phyloP scores from a whole-genome alignment of 1,284 basidiomycete species.

The Ganoderma sinense region DNA sequence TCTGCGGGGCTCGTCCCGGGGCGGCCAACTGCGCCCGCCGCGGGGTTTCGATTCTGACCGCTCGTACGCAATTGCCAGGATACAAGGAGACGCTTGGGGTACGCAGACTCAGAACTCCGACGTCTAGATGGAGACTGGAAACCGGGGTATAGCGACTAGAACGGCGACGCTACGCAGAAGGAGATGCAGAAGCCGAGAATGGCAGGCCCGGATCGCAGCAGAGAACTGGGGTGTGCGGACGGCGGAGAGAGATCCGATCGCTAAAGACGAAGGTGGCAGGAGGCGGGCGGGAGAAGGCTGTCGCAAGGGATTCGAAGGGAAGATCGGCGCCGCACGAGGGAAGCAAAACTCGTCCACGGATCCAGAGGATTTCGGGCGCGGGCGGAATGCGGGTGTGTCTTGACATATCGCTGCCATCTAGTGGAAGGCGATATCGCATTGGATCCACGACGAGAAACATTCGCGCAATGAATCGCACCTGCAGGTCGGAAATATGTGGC shows the following conservation, averaged over 20 bases:
- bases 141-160: not conserved
- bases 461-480: not conserved
- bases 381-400: not conserved
- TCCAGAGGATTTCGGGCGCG: not conserved
- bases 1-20: not conserved
- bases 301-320: not conserved
- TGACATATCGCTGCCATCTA: conserved; percentile 6
- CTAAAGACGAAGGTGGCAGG: not conserved
- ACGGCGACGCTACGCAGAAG: not conserved
- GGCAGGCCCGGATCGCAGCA: not conserved
- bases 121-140: not conserved
- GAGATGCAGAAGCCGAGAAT: not conserved
- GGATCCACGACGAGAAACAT: not conserved
- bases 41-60: not conserved
- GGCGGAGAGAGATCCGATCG: not conserved
- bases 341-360: not conserved
- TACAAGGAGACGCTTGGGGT: not conserved
- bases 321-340: not conserved
- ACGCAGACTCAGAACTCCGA: not conserved
- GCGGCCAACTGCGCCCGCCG: not conserved
- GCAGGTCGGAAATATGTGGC: not conserved
- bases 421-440: too few relatives aligned
- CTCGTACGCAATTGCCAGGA: not conserved
- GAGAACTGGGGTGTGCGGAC: not conserved
- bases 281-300: not conserved